These are phyloP conservation scores for Cyanidioschyzon merolae DNA, from an alignment of 23 red algal genomes.

Conservation along the genomic window DNA sequence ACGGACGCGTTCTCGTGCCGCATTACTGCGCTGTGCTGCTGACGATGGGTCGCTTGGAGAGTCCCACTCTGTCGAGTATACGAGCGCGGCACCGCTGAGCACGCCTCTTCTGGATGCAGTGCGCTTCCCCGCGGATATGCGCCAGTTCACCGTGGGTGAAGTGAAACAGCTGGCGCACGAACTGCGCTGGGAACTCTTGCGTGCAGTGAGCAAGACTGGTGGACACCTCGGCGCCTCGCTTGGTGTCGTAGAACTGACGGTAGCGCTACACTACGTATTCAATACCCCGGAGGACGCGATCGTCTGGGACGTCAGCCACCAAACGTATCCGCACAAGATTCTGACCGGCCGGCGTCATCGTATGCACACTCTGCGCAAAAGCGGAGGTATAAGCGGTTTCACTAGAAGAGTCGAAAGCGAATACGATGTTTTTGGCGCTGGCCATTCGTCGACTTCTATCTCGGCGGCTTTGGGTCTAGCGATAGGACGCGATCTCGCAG, in stretches of 20 bases:
- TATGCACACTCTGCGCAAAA: constrained; percentile 83
- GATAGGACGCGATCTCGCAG: constrained; percentile 62
- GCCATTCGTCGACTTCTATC: constrained; percentile 77
- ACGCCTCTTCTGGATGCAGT: constrained; percentile 74
- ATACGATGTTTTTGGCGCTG: constrained; percentile 89
- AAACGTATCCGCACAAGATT: constrained; percentile 98
- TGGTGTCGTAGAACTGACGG: constrained; percentile 89
- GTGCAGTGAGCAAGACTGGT: constrained; percentile 65
- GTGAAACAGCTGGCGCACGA: constrained; percentile 54
- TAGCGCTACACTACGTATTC: constrained; percentile 89
- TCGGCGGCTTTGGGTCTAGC: constrained; percentile 88
- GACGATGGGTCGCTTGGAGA: neutral
- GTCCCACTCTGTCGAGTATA: neutral
- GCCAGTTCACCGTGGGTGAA: constrained; percentile 36
- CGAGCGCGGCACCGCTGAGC: constrained; percentile 26
- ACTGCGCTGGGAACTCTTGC: constrained; percentile 77
- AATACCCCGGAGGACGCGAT: constrained; percentile 81
- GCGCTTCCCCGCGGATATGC: constrained; percentile 34
- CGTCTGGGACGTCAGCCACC: constrained; percentile 96
- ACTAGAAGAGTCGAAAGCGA: constrained; percentile 77
- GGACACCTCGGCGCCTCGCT: constrained; percentile 89
- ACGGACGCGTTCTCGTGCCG: neutral
- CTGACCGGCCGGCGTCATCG: constrained; percentile 71
- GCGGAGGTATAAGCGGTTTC: constrained; percentile 73
- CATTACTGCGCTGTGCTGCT: neutral